phyloP scores from a whole-genome alignment of 2,329 filamentous ascomycete genomes.

The Talaromyces pinophilus region DNA sequence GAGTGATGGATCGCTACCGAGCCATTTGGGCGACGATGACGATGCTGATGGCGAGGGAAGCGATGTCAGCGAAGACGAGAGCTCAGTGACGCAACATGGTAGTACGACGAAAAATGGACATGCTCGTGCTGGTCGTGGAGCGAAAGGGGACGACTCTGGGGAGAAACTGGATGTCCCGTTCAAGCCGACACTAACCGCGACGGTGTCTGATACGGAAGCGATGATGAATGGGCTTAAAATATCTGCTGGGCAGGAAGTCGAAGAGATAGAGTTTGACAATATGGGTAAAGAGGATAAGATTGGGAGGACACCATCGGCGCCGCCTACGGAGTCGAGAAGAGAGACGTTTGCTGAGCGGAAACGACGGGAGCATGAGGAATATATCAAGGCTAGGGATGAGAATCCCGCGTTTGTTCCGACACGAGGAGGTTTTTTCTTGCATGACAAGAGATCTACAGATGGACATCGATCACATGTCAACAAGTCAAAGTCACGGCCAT shows the following conservation, averaged over 20 bases:
- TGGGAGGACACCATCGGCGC: slow-evolving; percentile 43
- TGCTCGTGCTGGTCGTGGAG: slow-evolving; percentile 30
- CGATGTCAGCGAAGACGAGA: slow-evolving; percentile 57
- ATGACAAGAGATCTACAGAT: slow-evolving; percentile 81
- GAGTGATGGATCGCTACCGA: slow-evolving; percentile 62
- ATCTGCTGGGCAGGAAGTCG: slow-evolving; percentile 41
- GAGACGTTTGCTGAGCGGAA: slow-evolving; percentile 68
- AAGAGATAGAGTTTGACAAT: slow-evolving; percentile 54
- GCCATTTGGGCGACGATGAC: slow-evolving; percentile 60
- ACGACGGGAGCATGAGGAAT: slow-evolving; percentile 85
- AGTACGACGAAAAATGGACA: slow-evolving; percentile 11
- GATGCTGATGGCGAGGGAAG: slow-evolving; percentile 62
- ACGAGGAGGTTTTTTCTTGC: slow-evolving; percentile 93
- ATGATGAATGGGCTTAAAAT: slow-evolving; percentile 63
- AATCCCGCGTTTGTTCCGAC: slow-evolving; percentile 94
- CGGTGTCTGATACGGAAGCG: slow-evolving; percentile 58
- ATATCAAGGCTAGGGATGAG: slow-evolving; percentile 81
- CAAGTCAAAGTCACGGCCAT: slow-evolving; percentile 57
- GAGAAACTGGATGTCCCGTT: slow-evolving; percentile 38
- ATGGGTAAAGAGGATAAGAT: slow-evolving; percentile 34
- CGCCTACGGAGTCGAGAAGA: slow-evolving; percentile 42
- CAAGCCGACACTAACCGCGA: slow-evolving; percentile 39
- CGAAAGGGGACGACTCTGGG: slow-evolving; percentile 35
- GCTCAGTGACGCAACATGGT: slow-evolving; percentile 31
- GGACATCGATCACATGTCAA: slow-evolving; percentile 63